A percentile compares a stretch with the other conserved stretches of the same genome.
Evolutionary conservation across 805 yeast species (phyloP).

Genomic region (Cyberlindnera saturnus): DNA sequence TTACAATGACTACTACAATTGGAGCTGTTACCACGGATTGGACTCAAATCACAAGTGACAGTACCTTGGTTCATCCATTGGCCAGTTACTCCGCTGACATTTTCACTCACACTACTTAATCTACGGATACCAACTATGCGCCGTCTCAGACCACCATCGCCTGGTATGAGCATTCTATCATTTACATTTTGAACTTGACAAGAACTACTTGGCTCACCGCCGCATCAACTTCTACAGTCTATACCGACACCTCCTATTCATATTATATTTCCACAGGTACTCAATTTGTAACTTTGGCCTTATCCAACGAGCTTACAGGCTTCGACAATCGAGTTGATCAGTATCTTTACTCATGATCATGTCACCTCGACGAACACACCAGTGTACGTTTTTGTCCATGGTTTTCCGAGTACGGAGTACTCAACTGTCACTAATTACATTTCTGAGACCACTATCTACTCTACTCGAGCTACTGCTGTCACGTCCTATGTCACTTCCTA

Average conservation of each 20-base stretch:
- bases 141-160: conserved; percentile 3
- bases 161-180: conserved; percentile 4
- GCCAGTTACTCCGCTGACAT: conserved; percentile 2
- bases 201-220: conserved; percentile 8
- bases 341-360: conserved; percentile 4
- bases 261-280: conserved; percentile 9
- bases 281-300: conserved; percentile 9
- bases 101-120: background rate
- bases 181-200: conserved; percentile 8
- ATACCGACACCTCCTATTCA: conserved; percentile 2
- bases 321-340: conserved; percentile 2
- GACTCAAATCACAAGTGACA: conserved; percentile 1
- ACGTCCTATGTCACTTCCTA: conserved; percentile 13
- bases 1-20: background rate
- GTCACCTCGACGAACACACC: conserved; percentile 3
- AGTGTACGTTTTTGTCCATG: conserved; percentile 11
- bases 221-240: background rate
- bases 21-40: conserved; percentile 3
- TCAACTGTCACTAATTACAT: conserved; percentile 12
- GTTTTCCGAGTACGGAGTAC: conserved; percentile 6
- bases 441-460: conserved; percentile 11
- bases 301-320: conserved; percentile 9
- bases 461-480: conserved; percentile 2
- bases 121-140: conserved; percentile 1
- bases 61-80: conserved; percentile 14